phyloP scores from a whole-genome alignment of 2,329 filamentous ascomycete species.

The Aspergillus pseudoglaucus region DNA sequence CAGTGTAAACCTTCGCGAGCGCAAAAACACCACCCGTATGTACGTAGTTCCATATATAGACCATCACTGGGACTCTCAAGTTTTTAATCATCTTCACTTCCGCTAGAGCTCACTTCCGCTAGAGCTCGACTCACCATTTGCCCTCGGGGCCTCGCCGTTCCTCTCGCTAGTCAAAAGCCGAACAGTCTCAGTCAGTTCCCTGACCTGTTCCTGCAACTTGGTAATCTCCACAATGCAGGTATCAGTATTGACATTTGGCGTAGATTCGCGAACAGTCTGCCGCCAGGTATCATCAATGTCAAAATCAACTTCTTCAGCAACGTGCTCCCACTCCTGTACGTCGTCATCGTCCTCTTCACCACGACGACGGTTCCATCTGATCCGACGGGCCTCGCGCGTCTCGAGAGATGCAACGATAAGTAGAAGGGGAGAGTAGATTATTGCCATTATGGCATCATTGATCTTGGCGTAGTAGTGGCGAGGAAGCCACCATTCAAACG shows the following conservation, averaged over 20 bases:
- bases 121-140: background rate
- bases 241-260: constrained; percentile 76
- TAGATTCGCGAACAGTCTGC: constrained; percentile 67
- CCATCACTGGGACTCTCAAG: too few relatives aligned
- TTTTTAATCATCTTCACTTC: background rate
- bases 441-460: constrained; percentile 82
- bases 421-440: constrained; percentile 78
- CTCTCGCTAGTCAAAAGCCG: constrained; percentile 46
- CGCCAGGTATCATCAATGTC: constrained; percentile 73
- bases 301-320: constrained; percentile 63
- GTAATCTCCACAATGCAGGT: constrained; percentile 61
- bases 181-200: constrained; percentile 58
- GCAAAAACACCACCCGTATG: too few relatives aligned
- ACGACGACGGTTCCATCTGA: constrained; percentile 65
- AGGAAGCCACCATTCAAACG: constrained; percentile 95
- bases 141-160: background rate
- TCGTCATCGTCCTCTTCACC: constrained; percentile 88
- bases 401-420: constrained; percentile 70
- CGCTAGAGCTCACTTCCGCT: background rate
- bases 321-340: constrained; percentile 88
- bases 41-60: too few relatives aligned
- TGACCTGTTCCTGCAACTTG: constrained; percentile 45
- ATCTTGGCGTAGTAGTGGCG: constrained; percentile 65
- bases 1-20: too few relatives aligned
- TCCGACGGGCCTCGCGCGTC: constrained; percentile 56